Evolutionary conservation across 2,329 filamentous ascomycete genomes (phyloP).

Genomic region (Xylariaceae sp.): DNA sequence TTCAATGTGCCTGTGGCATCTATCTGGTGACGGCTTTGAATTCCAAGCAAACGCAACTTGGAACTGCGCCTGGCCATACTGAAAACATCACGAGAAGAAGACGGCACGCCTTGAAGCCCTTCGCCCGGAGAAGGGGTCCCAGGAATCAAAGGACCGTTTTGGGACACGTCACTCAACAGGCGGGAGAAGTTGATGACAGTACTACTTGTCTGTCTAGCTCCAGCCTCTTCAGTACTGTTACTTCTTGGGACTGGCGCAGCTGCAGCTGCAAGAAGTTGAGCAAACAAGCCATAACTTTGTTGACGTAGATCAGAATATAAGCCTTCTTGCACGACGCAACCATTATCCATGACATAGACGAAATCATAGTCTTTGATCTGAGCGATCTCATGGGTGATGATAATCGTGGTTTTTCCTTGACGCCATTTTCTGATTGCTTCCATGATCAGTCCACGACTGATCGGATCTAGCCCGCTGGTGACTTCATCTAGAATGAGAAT

Average conservation of each 20-base stretch:
- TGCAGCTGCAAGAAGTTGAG: constrained; percentile 45
- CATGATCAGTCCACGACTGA: constrained; percentile 72
- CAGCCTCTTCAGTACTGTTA: background rate
- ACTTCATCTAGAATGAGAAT: constrained; percentile 88
- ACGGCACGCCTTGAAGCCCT: constrained; percentile 22
- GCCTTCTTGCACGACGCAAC: constrained; percentile 72
- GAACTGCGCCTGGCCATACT: constrained; percentile 20
- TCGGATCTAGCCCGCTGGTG: constrained; percentile 84
- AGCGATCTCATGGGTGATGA: constrained; percentile 89
- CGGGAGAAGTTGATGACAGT: constrained; percentile 31
- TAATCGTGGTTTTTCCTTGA: constrained; percentile 81
- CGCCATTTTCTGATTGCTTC: constrained; percentile 80
- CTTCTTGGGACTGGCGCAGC: constrained; percentile 16
- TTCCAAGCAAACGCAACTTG: constrained; percentile 21
- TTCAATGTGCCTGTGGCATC: constrained; percentile 19
- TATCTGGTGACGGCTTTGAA: constrained; percentile 18
- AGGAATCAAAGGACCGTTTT: constrained; percentile 16
- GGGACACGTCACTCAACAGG: constrained; percentile 27
- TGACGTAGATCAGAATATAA: constrained; percentile 60
- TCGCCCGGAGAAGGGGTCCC: constrained; percentile 29
- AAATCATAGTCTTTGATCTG: constrained; percentile 78
- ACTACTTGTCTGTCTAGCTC: constrained; percentile 3
- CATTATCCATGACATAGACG: constrained; percentile 79
- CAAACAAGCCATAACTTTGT: constrained; percentile 54
- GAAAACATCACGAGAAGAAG: constrained; percentile 25